These are phyloP conservation scores for Leucosporidium yakuticum DNA, from an alignment of 768 basidiomycete species.

Conservation along the genomic window DNA sequence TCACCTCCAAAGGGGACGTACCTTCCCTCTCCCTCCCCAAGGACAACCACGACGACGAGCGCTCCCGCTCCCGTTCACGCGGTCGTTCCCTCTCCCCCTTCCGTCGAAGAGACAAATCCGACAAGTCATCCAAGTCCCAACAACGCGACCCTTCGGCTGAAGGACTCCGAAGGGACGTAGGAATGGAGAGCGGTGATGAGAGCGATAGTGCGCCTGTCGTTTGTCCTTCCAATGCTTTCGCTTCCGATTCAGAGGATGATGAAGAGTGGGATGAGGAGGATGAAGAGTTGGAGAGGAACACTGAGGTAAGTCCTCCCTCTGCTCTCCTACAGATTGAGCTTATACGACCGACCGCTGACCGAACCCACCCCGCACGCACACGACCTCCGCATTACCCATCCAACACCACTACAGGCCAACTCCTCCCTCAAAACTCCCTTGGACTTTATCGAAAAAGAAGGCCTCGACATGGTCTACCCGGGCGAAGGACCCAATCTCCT, in stretches of 20 bases:
- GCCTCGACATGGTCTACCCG: conserved; percentile 18
- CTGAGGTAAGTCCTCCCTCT: conserved; percentile 14
- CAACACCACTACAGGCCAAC: conserved; percentile 19
- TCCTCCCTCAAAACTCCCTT: conserved; percentile 27
- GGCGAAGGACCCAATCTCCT: conserved; percentile 35
- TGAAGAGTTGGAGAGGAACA: conserved; percentile 32
- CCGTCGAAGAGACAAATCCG: conserved; percentile 6
- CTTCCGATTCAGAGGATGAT: conserved; percentile 18
- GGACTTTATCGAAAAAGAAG: conserved; percentile 25
- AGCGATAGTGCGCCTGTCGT: conserved; percentile 15
- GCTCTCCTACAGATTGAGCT: too few species aligned
- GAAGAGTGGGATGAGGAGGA: conserved; percentile 19
- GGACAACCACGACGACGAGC: not conserved
- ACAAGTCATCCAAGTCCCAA: not conserved
- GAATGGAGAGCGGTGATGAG: conserved; percentile 27
- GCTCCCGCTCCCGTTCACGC: conserved; percentile 6
- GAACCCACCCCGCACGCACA: too few species aligned
- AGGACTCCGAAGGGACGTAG: conserved; percentile 23
- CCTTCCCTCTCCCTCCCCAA: not conserved
- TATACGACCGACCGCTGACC: too few species aligned
- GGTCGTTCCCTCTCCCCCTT: conserved; percentile 26
- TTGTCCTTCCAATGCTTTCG: conserved; percentile 29
- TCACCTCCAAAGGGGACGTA: not conserved
- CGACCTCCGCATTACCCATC: too few species aligned
- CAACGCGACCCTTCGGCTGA: conserved; percentile 22